Evolutionary conservation across 352 stramenopile species (phyloP), one percentile per base, ranked within the genome.

Genomic region (Lagenidium sp.): DNA sequence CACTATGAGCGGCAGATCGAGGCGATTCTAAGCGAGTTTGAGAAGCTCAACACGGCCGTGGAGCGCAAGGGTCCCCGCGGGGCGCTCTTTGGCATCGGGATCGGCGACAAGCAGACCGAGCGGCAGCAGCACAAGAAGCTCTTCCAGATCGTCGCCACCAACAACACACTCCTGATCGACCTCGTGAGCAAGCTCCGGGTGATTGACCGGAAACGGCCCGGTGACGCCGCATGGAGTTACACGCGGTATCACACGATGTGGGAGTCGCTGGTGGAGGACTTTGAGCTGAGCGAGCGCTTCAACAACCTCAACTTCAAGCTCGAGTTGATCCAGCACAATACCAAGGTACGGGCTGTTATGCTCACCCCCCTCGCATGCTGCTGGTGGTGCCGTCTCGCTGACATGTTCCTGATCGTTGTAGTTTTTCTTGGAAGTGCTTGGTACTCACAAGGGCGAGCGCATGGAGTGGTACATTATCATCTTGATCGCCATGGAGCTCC

Each of bases 381-480:
- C n/a, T n/a, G n/a, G n/a, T n/a, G n/a, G n/a, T n/a, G n/a, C n/a
- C n/a, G n/a, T n/a, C n/a, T n/a, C n/a, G n/a, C n/a, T n/a, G n/a
- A n/a, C n/a, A n/a, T n/a, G n/a, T 22, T 50, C 15, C 44, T 5
- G 4, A 13, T 55, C 3, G 52, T 20, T 43, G 15, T 51, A 92
- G 79, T 99, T 99, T 66, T 98, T 99, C 73, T 65, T 99, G 40
- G 94, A 99, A 60, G 89, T 99, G 37, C 61, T 98, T n/a, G 76
- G 95, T 34, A 84, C 93, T 22, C 85, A 98, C 63, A 98, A 98
- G 65, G 81, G 82, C 47, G 73, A 88, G 48, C 78, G 82, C 39
- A 74, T 98, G 57, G 95, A 99, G 68, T 98, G 94, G 94, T 97
- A 98, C 50, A 98, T 99, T 69, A 97, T 99, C 72, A 86, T 97